A percentile compares a stretch with the other conserved stretches of the same genome.
These are phyloP conservation scores for Boletellus ananiceps DNA, from an alignment of 768 basidiomycete genomes.

Conservation along the genomic window DNA sequence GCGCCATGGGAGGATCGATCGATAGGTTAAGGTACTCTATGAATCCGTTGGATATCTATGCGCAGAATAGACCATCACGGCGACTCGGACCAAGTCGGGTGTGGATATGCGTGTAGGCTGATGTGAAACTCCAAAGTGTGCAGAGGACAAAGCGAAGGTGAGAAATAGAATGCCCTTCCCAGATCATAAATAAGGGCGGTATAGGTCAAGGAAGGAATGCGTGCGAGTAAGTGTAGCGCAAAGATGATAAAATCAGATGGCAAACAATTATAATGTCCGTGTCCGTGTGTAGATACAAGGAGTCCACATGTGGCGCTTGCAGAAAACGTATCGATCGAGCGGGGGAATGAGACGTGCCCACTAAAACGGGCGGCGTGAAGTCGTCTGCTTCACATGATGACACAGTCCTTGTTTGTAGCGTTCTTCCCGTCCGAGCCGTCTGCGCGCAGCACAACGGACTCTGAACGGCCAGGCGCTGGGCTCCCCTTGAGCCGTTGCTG, in stretches of 20 bases:
- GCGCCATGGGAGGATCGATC: slow-evolving; percentile 1
- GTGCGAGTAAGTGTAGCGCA: slow-evolving; percentile 5
- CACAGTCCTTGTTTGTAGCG: slow-evolving; percentile 69
- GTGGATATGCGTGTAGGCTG: slow-evolving; percentile 1
- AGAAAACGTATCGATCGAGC: not conserved
- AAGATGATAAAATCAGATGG: slow-evolving; percentile 10
- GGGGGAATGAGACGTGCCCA: slow-evolving; percentile 14
- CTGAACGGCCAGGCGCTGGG: slow-evolving; percentile 55
- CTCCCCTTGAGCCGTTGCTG: slow-evolving; percentile 71
- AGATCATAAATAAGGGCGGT: slow-evolving; percentile 2
- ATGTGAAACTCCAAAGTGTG: not conserved
- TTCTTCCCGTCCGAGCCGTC: slow-evolving; percentile 49
- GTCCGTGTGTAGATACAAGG: slow-evolving; percentile 18
- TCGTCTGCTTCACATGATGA: slow-evolving; percentile 64
- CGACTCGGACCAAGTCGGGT: not conserved
- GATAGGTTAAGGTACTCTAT: slow-evolving; percentile 13
- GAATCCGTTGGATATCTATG: slow-evolving; percentile 21
- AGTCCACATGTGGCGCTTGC: slow-evolving; percentile 2
- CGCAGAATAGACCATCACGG: slow-evolving; percentile 13
- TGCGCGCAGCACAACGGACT: slow-evolving; percentile 53
- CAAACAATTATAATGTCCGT: slow-evolving; percentile 8
- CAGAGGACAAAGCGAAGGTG: slow-evolving; percentile 10
- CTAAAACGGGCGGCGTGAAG: slow-evolving; percentile 1
- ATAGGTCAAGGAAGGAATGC: slow-evolving; percentile 1
- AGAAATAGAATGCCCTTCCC: not conserved